Base-by-base conservation (phyloP, 2,329 filamentous ascomycete species). In the Penicillium capsulatum region DNA sequence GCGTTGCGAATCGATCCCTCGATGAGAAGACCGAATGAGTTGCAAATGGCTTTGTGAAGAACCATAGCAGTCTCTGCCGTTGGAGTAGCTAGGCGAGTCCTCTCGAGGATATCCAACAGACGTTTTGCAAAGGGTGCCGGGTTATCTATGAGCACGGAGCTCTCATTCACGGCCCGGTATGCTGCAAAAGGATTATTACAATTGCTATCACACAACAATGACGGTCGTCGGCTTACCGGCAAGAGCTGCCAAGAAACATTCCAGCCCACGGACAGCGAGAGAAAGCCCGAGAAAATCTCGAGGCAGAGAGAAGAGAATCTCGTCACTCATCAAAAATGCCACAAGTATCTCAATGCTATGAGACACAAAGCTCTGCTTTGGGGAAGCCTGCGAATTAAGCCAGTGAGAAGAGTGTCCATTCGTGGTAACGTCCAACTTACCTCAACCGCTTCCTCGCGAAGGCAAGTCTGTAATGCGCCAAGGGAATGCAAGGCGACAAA, bases 401-500 rank as follows among this genome's bases (percentile, higher is more conserved):
- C 9, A 5, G 19, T 22, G 5, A 22, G 19, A 5, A 9, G 9
- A 5, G 9, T 22, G 9, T 22, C 19, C 19, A 7, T 28, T 16
- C 29, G 11, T 8, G 13, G 7, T 22, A 10, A 15, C 19, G 9
- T 22, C 9, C 7, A 30, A 8, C 27, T 31, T 26, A 35, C 63
- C 45, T 68, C 64, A 13, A 64, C 50, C 6, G 54, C 66, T 58
- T 68, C 67, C 45, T 64, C 65, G 17, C 71, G 66, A 27, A 88
- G 71, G 57, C 81, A 83, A 38, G 80, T 74, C 15, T 72, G 68
- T 27, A 94, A 69, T 1, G 81, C 78, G 55, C 83, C 75, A 1
- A 88, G 65, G 2, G 83, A 83, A 58, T 90, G 94, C 1, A 89
- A 71, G 2, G 80, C 80, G 52, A 83, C 84, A 69, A 81, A 89